Conservation (phyloP, 345 rosid genomes). For the Lepidium didymum region DNA sequence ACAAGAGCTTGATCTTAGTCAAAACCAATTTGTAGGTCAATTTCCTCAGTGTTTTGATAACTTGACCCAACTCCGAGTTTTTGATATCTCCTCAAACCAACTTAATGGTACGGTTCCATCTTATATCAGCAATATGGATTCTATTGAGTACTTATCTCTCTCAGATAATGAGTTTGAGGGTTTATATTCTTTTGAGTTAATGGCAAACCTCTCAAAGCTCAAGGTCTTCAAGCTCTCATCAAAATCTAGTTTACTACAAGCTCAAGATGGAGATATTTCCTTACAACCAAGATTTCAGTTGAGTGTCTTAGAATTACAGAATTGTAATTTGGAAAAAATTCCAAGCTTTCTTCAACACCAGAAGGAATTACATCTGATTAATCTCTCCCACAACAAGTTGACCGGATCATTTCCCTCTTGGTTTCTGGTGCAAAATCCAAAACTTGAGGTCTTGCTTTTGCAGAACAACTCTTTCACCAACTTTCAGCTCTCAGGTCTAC, state of each 20-base stretch:
- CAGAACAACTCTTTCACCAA: neutral
- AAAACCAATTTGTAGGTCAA: neutral
- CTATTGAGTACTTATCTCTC: constrained; percentile 4
- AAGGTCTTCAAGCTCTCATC: constrained; percentile 15
- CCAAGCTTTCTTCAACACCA: constrained; percentile 14
- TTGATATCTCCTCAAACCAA: constrained; percentile 13
- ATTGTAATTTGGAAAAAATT: neutral
- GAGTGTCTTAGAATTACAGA: neutral
- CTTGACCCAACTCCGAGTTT: constrained; percentile 4
- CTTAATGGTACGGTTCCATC: neutral
- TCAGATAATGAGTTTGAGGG: constrained; percentile 7
- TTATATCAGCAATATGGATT: neutral
- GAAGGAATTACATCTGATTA: neutral
- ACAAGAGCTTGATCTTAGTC: constrained; percentile 8
- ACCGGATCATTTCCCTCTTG: neutral
- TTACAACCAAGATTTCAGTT: neutral
- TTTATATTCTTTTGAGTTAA: neutral
- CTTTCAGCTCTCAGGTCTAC: neutral
- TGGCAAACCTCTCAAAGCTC: neutral
- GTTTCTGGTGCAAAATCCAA: neutral
- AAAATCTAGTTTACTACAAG: neutral
- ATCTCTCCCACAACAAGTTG: constrained; percentile 7
- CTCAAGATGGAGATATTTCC: no score
- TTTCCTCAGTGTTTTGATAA: neutral
- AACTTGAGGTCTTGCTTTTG: neutral